Conservation (phyloP, 139 green algal species). For the Monoraphidium neglectum region DNA sequence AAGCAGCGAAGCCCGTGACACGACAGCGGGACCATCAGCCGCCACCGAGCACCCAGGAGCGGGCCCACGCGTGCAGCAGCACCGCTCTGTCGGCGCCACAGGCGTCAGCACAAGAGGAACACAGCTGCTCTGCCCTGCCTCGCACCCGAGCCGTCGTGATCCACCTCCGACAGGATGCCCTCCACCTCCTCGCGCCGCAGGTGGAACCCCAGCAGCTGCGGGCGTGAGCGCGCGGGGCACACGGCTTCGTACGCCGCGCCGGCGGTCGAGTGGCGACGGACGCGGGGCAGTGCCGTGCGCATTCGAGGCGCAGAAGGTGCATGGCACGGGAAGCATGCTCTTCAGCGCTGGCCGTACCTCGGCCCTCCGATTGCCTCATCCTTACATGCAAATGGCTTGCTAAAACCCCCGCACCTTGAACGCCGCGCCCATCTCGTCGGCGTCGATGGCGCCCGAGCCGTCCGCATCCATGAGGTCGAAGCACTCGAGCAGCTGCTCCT, state of each 20-base stretch:
- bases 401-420: constrained; percentile 53
- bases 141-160: constrained; percentile 47
- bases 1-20: no score
- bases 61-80: not conserved
- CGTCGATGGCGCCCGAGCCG: constrained; percentile 74
- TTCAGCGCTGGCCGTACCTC: not conserved
- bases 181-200: constrained; percentile 45
- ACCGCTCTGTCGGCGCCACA: not conserved
- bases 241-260: not conserved
- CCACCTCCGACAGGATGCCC: constrained; percentile 67
- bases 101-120: constrained; percentile 15
- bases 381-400: constrained; percentile 2
- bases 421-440: constrained; percentile 67
- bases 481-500: constrained; percentile 62
- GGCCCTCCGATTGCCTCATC: not conserved
- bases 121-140: constrained; percentile 18
- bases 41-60: no score
- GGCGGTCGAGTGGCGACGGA: not conserved
- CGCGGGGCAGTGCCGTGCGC: not conserved
- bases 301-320: not conserved
- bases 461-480: constrained; percentile 84
- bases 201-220: constrained; percentile 31
- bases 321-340: not conserved
- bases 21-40: no score
- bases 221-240: not conserved